A percentile compares a stretch with the other conserved stretches of the same genome.
Evolutionary conservation across 192 early-diverging fungal species (phyloP).

Genomic region (Allomyces javanicus): DNA sequence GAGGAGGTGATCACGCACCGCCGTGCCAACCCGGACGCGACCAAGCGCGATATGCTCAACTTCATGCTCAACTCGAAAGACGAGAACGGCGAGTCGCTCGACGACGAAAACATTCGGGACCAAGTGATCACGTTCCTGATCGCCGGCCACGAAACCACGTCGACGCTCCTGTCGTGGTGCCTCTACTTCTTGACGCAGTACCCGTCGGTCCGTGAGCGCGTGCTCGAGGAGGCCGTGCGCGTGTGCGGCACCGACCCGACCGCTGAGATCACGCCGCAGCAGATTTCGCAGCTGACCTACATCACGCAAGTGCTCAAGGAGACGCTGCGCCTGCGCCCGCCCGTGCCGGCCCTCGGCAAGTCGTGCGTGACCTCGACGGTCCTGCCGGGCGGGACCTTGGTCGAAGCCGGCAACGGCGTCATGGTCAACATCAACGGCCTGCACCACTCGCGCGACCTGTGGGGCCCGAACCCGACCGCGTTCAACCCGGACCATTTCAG

Average conservation of each 20-base stretch:
- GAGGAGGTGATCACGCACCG: slow-evolving; percentile 27
- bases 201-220: slow-evolving; percentile 18
- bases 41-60: slow-evolving; percentile 24
- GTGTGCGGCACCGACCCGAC: slow-evolving; percentile 1
- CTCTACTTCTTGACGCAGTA: slow-evolving; percentile 21
- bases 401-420: slow-evolving; percentile 9
- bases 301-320: slow-evolving; percentile 32
- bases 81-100: slow-evolving; percentile 11
- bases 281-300: slow-evolving; percentile 22
- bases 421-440: slow-evolving; percentile 13
- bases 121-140: slow-evolving; percentile 43
- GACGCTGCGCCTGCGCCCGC: slow-evolving; percentile 30
- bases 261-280: slow-evolving; percentile 10
- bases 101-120: slow-evolving; percentile 31
- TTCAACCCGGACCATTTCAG: slow-evolving; percentile 34
- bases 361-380: slow-evolving; percentile 13
- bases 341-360: slow-evolving; percentile 19
- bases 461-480: slow-evolving; percentile 14
- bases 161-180: slow-evolving; percentile 27
- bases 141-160: slow-evolving; percentile 36
- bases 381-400: slow-evolving; percentile 19
- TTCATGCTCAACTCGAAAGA: slow-evolving; percentile 33
- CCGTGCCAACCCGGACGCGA: slow-evolving; percentile 12
- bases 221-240: slow-evolving; percentile 24
- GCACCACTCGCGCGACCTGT: slow-evolving; percentile 23